These are phyloP conservation scores for Gastrolobium villosum DNA, from an alignment of 306 rosid genomes.

Conservation along the genomic window DNA sequence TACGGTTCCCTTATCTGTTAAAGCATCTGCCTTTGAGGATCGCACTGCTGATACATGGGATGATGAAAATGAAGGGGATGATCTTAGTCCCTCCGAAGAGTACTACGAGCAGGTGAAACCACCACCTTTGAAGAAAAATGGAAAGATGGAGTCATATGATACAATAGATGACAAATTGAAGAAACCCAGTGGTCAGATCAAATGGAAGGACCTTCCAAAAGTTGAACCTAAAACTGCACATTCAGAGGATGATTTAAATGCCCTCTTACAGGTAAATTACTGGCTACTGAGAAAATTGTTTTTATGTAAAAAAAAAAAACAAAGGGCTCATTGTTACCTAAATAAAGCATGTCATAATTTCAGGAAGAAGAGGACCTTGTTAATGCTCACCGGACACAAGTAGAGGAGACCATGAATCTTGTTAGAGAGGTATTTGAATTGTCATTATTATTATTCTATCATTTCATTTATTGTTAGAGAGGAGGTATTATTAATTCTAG, in stretches of 20 bases:
- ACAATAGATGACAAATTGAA: constrained; percentile 71
- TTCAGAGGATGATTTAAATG: constrained; percentile 86
- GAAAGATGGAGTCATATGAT: constrained; percentile 67
- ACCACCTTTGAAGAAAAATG: constrained; percentile 75
- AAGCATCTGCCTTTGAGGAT: constrained; percentile 73
- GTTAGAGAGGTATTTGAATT: constrained; percentile 82
- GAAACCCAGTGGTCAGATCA: constrained; percentile 75
- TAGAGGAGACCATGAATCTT: constrained; percentile 97
- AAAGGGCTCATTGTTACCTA: constrained; percentile 18
- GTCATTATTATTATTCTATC: constrained; percentile 22
- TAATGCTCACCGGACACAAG: constrained; percentile 97
- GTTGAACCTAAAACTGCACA: constrained; percentile 62
- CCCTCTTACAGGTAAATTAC: constrained; percentile 81
- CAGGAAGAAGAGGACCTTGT: constrained; percentile 99
- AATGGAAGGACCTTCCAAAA: constrained; percentile 83
- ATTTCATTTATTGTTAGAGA: constrained; percentile 11
- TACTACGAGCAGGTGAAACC: constrained; percentile 76
- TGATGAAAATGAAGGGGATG: constrained; percentile 75
- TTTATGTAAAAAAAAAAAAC: not conserved
- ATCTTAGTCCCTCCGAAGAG: constrained; percentile 80
- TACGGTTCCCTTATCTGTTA: constrained; percentile 69
- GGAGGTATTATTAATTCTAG: constrained; percentile 19
- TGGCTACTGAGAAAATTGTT: constrained; percentile 25
- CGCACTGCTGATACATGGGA: constrained; percentile 63
- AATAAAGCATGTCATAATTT: constrained; percentile 46